Conservation (phyloP, 2,329 filamentous ascomycete genomes). For the Aspergillus pseudotamarii region DNA sequence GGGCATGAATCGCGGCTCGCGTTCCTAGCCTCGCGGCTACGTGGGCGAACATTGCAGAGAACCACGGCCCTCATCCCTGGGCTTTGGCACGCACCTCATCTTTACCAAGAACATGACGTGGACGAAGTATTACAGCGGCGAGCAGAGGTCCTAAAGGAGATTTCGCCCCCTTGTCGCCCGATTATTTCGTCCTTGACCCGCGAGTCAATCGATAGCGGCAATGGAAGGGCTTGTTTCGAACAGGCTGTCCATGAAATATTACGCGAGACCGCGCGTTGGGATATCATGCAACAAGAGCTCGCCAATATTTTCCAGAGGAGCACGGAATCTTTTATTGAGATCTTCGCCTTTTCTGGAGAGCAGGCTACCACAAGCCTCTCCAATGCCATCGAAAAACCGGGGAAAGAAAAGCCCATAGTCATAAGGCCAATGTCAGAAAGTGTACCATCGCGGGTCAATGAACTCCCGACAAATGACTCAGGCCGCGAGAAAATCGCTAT, state of each 20-base stretch:
- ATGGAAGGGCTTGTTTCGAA: neutral
- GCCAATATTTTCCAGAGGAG: neutral
- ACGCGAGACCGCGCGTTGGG: neutral
- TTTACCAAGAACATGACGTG: slow-evolving; percentile 41
- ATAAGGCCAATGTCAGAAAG: neutral
- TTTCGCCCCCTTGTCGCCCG: neutral
- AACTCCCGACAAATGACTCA: neutral
- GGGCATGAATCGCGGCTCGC: slow-evolving; percentile 28
- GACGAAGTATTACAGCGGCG: neutral
- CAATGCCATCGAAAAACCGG: neutral
- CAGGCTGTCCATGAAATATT: neutral
- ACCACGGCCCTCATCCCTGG: slow-evolving; percentile 7
- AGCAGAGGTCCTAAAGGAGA: slow-evolving; percentile 3
- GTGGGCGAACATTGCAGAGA: neutral
- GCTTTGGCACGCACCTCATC: slow-evolving; percentile 43
- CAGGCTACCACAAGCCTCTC: neutral
- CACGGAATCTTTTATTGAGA: neutral
- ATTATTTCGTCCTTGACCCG: neutral
- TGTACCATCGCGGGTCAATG: neutral
- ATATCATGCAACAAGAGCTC: neutral
- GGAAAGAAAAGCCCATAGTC: neutral
- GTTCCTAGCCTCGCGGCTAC: slow-evolving; percentile 21
- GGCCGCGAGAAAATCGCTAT: slow-evolving; percentile 26
- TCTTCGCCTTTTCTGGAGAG: neutral
- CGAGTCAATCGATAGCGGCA: neutral